A percentile compares a stretch with the other conserved stretches of the same genome.
phyloP scores from a whole-genome alignment of 495 filamentous ascomycete genomes.

The Chaetomidium leptoderma region DNA sequence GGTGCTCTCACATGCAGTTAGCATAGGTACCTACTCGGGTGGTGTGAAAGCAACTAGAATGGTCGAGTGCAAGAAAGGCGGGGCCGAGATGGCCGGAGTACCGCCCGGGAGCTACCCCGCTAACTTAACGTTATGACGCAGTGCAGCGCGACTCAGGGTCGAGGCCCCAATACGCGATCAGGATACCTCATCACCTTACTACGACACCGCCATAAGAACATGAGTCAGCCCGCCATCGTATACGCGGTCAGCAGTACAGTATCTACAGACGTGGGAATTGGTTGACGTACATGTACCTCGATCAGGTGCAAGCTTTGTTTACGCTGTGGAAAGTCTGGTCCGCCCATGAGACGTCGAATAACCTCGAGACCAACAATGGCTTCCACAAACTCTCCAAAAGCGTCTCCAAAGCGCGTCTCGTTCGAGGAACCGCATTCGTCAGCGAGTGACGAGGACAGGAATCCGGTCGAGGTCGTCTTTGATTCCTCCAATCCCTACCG shows the following conservation, averaged over 20 bases:
- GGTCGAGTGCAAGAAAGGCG: neutral
- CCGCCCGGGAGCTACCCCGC: constrained; percentile 10
- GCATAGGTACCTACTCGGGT: neutral
- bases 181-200: neutral
- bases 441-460: constrained; percentile 41
- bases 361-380: neutral
- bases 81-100: neutral
- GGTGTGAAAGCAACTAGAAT: neutral
- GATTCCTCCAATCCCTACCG: constrained; percentile 66
- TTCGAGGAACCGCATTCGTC: constrained; percentile 26
- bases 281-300: neutral
- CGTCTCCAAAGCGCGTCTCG: constrained; percentile 1
- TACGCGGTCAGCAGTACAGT: neutral
- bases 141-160: neutral
- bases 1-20: too few species aligned
- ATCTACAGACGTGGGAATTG: neutral
- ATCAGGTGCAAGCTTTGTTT: neutral
- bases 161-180: too few species aligned
- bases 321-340: neutral
- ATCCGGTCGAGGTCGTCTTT: constrained; percentile 61
- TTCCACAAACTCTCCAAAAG: neutral
- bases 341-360: neutral
- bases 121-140: too few species aligned
- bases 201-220: neutral
- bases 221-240: constrained; percentile 1